Evolutionary conservation across 768 basidiomycete genomes (phyloP), one percentile per base, ranked within the genome.

Genomic region (Thelephora ganbajun): DNA sequence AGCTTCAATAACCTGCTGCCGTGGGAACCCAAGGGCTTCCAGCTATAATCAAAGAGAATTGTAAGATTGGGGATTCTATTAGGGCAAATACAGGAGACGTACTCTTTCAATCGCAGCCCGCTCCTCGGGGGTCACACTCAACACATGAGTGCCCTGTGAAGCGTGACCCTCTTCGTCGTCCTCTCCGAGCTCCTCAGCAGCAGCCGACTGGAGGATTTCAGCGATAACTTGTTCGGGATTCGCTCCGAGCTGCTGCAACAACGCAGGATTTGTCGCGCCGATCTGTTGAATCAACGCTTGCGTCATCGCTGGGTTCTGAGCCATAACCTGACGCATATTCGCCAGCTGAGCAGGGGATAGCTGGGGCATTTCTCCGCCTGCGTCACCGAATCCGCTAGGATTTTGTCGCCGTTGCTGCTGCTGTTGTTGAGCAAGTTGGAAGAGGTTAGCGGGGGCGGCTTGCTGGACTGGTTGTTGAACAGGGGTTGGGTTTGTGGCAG

Each of bases 271-370:
- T 44, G 65, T 64, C 9, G 63, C 58, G 1, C 78, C 78, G 45
- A 98, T 71, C 60, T 92, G 86, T 61, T 97, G 91, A 35, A 98
- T 68, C 45, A 96, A 49, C 0, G 81, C 75, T 59, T 92, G 92
- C 34, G 89, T 60, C 44, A 84, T 54, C 6, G 69, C 77, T 0
- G 94, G 94, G 59, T 98, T 92, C 51, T 82, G 71, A 36, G 66
- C 65, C 43, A 90, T 73, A 53, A 87, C 62, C 48, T 85, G 66
- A 33, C 88, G 80, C 33, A 97, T 62, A 54, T 86, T 80, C 36
- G 71, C 71, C 19, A 94, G 70, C 59, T 82, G 76, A 0, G 82
- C 79, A 52, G 71, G 71, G 57, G 73, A 70, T 46, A 80, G 47
- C 53, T 75, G 70, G 16, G 76, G 53, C 12, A 51, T 59, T 5